A percentile compares a stretch with the other conserved stretches of the same genome.
phyloP scores from a whole-genome alignment of 129 eudicot genomes.

The Deinandra increscens region DNA sequence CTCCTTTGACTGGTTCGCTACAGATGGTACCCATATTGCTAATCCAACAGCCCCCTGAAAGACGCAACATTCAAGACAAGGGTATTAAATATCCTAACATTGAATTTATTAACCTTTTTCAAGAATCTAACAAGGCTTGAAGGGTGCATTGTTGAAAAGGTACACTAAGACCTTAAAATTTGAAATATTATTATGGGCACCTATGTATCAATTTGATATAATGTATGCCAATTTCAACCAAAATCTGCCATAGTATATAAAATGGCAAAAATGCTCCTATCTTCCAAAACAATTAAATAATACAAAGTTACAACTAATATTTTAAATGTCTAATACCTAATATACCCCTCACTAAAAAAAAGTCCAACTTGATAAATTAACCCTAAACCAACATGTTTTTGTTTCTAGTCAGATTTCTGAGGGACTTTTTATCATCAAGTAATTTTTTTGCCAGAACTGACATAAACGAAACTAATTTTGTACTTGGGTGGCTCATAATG shows the following conservation, averaged over 20 bases:
- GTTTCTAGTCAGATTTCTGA: neutral
- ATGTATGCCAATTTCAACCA: neutral
- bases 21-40: slow-evolving; percentile 99
- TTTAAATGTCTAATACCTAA: neutral
- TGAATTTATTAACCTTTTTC: neutral
- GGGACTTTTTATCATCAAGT: neutral
- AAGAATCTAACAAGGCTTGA: slow-evolving; percentile 22
- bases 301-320: neutral
- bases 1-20: slow-evolving; percentile 79
- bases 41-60: slow-evolving; percentile 96
- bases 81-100: neutral
- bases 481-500: neutral
- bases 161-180: neutral
- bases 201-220: neutral
- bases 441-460: neutral
- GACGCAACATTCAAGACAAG: neutral
- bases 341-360: neutral
- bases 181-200: too few species aligned
- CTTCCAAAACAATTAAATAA: neutral
- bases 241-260: neutral
- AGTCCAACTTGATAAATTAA: neutral
- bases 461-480: neutral
- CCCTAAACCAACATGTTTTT: neutral
- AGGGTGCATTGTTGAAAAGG: neutral
- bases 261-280: neutral